Evolutionary conservation across 345 rosid genomes (phyloP), one percentile per base, ranked within the genome.

Genomic region (Trapa bicornis): DNA sequence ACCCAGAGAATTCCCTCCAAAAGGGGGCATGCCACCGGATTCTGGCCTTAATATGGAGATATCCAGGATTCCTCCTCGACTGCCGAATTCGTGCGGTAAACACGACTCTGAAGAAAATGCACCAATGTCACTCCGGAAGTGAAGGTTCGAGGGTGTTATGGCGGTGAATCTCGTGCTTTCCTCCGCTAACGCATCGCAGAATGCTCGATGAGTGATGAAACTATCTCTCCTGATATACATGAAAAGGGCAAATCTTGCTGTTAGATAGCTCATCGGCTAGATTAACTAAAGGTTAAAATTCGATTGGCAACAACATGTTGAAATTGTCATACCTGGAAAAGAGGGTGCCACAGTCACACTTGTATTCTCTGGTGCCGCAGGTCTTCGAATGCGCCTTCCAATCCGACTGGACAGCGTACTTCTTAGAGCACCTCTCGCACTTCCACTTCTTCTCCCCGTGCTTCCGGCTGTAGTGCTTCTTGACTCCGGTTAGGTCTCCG

Each of bases 401-500:
- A 69, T 82, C 86, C 47, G 86, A 82, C 67, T 78, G 83, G 61
- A 82, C 86, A 32, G 86, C 86, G 35, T 82, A 82, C 67, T 82
- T 82, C 79, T 82, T 82, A 5, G 86, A 82, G 61, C 86, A 82
- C 74, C 79, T 82, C 78, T 82, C 86, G 36, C 86, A 82, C 77
- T 82, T 82, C 84, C 84, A 82, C 69, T 82, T 82, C 84, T 82
- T 82, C 65, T 82, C 86, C 1, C 86, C 86, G 65, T 82, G 86
- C 62, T 82, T 82, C 54, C 86, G 75, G 75, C 86, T 82, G 57
- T 42, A 82, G 65, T 82, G 86, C 70, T 82, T 82, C 75, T 82
- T 82, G 47, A 82, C 76, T 52, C 86, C 86, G 10, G 86, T 82
- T 36, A 82, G 73, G 75, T 82, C 86, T 0, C 86, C 86, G 4